These are phyloP conservation scores for Naegleria gruberi DNA, from an alignment of 208 protist species.

Conservation along the genomic window DNA sequence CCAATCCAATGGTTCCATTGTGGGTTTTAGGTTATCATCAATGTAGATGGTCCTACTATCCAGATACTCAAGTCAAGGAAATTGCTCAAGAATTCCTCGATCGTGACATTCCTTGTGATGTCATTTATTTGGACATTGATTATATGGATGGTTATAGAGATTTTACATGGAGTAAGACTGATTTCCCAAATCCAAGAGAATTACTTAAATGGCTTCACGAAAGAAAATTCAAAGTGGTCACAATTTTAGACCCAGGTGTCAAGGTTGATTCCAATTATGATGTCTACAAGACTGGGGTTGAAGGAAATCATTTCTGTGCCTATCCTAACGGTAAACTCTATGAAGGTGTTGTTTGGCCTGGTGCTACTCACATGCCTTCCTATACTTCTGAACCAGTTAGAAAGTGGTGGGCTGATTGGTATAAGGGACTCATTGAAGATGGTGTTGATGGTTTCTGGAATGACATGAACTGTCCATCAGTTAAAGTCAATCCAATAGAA, in stretches of 20 bases:
- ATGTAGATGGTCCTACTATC: conserved; percentile 55
- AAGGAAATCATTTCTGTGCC: conserved; percentile 36
- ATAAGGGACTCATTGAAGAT: conserved; percentile 37
- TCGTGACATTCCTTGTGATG: conserved; percentile 57
- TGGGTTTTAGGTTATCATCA: conserved; percentile 60
- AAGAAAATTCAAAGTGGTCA: conserved; percentile 31
- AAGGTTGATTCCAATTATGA: conserved; percentile 32
- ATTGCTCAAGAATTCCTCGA: conserved; percentile 48
- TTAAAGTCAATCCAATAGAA: neutral
- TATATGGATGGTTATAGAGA: conserved; percentile 65
- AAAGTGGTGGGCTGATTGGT: conserved; percentile 43
- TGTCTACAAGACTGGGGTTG: conserved; percentile 36
- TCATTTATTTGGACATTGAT: conserved; percentile 67
- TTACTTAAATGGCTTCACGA: conserved; percentile 21
- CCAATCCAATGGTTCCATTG: conserved; percentile 43
- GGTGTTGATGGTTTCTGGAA: conserved; percentile 63
- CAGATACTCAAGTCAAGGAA: conserved; percentile 32
- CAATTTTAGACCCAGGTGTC: conserved; percentile 38
- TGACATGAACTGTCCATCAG: conserved; percentile 73
- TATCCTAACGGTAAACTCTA: conserved; percentile 18
- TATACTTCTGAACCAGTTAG: conserved; percentile 38
- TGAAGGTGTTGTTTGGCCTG: conserved; percentile 48
- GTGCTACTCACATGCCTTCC: conserved; percentile 51
- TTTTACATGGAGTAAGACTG: conserved; percentile 44
- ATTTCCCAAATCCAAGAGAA: conserved; percentile 25